A percentile compares a stretch with the other conserved stretches of the same genome.
phyloP scores from a whole-genome alignment of 1,139 yeast species.

The Kurtzmaniella quercitrusa region DNA sequence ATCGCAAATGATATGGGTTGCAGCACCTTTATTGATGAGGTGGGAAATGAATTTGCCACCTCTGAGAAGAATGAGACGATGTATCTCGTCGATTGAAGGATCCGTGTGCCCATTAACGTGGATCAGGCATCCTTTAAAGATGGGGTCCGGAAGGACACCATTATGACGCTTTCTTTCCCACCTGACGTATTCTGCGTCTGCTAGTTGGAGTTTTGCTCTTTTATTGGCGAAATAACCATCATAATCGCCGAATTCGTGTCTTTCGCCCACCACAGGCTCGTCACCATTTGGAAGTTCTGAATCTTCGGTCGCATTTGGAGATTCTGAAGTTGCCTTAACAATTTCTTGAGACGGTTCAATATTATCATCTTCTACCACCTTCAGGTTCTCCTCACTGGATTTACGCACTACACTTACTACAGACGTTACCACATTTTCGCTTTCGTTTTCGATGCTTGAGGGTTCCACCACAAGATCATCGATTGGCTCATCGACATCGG shows the following conservation, averaged over 20 bases:
- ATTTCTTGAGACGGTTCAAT: no score
- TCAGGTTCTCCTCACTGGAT: no score
- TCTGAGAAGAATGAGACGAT: slow-evolving; percentile 63
- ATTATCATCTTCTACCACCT: no score
- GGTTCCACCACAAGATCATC: slow-evolving; percentile 2
- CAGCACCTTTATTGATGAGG: slow-evolving; percentile 64
- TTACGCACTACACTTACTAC: background rate
- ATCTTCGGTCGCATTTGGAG: slow-evolving; percentile 1
- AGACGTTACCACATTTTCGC: background rate
- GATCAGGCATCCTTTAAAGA: slow-evolving; percentile 62
- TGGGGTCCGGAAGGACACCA: slow-evolving; percentile 20
- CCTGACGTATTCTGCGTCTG: slow-evolving; percentile 50
- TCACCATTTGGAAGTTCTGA: background rate
- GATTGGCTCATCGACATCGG: background rate
- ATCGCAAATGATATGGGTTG: slow-evolving; percentile 83
- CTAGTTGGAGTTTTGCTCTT: slow-evolving; percentile 59
- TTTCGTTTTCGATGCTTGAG: no score
- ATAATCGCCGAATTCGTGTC: slow-evolving; percentile 65
- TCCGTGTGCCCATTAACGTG: slow-evolving; percentile 84
- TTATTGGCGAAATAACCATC: slow-evolving; percentile 67
- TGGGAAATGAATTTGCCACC: slow-evolving; percentile 79
- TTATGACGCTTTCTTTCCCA: slow-evolving; percentile 45
- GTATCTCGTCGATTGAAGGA: slow-evolving; percentile 72
- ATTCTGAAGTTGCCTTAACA: slow-evolving; percentile 2
- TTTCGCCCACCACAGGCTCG: slow-evolving; percentile 23